Percentiles rank a stretch among this genome's conserved stretches.
Evolutionary conservation across 441 rosid species (phyloP).

Genomic region (Bruguiera hainesii): DNA sequence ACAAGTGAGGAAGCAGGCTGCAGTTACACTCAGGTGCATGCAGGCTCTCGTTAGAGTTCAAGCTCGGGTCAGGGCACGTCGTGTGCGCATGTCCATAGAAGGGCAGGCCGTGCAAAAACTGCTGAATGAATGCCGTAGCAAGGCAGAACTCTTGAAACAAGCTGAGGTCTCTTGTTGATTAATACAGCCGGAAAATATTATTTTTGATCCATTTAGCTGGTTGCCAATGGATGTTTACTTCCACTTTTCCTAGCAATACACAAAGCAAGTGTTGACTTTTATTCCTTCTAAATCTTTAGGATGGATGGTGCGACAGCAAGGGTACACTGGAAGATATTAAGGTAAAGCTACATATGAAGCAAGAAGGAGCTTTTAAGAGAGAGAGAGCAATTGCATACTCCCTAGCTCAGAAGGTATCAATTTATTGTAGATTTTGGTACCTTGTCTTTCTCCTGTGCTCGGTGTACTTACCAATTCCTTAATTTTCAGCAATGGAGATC

Average conservation of each 20-base stretch:
- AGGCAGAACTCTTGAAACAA: slow-evolving; percentile 67
- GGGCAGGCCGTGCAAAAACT: slow-evolving; percentile 85
- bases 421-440: background rate
- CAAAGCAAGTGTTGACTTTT: background rate
- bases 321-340: slow-evolving; percentile 78
- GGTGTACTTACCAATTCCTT: slow-evolving; percentile 6
- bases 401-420: slow-evolving; percentile 73
- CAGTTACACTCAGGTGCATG: slow-evolving; percentile 90
- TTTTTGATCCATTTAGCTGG: background rate
- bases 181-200: background rate
- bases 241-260: background rate
- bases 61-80: slow-evolving; percentile 89
- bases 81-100: slow-evolving; percentile 76
- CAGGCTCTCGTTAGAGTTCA: slow-evolving; percentile 97
- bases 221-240: background rate
- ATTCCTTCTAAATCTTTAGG: slow-evolving; percentile 32
- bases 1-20: slow-evolving; percentile 96
- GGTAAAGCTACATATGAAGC: slow-evolving; percentile 72
- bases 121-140: slow-evolving; percentile 55
- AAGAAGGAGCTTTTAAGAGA: slow-evolving; percentile 83
- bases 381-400: slow-evolving; percentile 92
- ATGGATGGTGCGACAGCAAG: slow-evolving; percentile 91
- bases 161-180: slow-evolving; percentile 55
- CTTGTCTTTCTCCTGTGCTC: background rate
- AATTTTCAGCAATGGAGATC: slow-evolving; percentile 71